Evolutionary conservation across 2,329 filamentous ascomycete species (phyloP).

Genomic region (Penicillium sp.): DNA sequence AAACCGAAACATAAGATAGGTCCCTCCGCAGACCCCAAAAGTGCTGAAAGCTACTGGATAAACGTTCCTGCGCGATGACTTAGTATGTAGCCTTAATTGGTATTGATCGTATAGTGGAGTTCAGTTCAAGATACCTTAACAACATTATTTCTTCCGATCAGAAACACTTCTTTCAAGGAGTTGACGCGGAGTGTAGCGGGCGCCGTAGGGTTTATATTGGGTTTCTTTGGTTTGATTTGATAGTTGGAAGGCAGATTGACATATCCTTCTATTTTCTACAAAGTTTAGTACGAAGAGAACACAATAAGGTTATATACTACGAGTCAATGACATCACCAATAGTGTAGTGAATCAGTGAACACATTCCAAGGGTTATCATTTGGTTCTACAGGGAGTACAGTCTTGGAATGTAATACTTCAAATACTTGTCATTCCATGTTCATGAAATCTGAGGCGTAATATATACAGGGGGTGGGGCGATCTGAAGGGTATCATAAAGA

Average conservation of each 20-base stretch:
- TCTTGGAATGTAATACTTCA: neutral
- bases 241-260: neutral
- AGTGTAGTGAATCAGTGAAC: neutral
- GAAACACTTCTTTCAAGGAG: neutral
- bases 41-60: neutral
- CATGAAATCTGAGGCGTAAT: neutral
- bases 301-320: neutral
- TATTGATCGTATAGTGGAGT: neutral
- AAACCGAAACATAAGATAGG: neutral
- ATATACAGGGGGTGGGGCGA: neutral
- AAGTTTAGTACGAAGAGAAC: neutral
- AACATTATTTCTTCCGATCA: neutral
- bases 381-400: neutral
- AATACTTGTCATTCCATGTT: neutral
- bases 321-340: neutral
- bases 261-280: neutral
- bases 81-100: neutral
- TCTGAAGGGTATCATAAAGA: neutral
- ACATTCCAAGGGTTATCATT: neutral
- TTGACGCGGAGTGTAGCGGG: neutral
- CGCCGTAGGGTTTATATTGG: neutral
- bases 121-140: neutral
- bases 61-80: neutral
- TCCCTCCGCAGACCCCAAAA: slow-evolving; percentile 1
- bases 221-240: neutral